phyloP scores from a whole-genome alignment of 345 rosid species.

The Gossypioides kirkii region DNA sequence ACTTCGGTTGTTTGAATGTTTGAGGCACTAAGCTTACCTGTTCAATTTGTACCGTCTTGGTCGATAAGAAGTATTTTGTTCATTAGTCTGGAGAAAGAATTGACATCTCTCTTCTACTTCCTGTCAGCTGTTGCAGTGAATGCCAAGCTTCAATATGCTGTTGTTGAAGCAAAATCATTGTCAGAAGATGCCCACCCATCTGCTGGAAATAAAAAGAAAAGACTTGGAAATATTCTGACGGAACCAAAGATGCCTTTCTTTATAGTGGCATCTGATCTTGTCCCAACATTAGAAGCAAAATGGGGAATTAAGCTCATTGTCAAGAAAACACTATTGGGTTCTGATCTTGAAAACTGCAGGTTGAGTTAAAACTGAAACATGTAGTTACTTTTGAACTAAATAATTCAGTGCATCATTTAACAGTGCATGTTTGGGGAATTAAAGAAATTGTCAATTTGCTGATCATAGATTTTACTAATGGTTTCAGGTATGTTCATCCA shows the following conservation, averaged over 20 bases:
- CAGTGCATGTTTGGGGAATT: conserved; percentile 2
- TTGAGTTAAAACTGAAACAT: conserved; percentile 22
- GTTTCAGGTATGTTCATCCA: conserved; percentile 80
- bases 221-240: conserved; percentile 60
- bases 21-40: conserved; percentile 7
- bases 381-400: background rate
- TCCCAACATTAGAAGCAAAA: conserved; percentile 66
- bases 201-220: conserved; percentile 43
- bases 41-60: background rate
- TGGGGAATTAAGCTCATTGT: conserved; percentile 71
- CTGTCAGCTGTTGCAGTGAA: conserved; percentile 90
- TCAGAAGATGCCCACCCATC: conserved; percentile 37
- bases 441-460: conserved; percentile 2
- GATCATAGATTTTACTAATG: conserved; percentile 16
- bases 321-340: conserved; percentile 62
- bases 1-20: background rate
- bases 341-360: conserved; percentile 94
- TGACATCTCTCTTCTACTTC: conserved; percentile 10
- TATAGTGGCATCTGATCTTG: conserved; percentile 82
- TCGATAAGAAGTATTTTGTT: background rate
- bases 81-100: background rate
- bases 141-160: conserved; percentile 82
- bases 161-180: conserved; percentile 54
- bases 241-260: conserved; percentile 52
- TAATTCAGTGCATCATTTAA: background rate